Evolutionary conservation across 192 early-diverging fungal species (phyloP), one percentile per base, ranked within the genome.

Genomic region (Chytriomyces confervae): DNA sequence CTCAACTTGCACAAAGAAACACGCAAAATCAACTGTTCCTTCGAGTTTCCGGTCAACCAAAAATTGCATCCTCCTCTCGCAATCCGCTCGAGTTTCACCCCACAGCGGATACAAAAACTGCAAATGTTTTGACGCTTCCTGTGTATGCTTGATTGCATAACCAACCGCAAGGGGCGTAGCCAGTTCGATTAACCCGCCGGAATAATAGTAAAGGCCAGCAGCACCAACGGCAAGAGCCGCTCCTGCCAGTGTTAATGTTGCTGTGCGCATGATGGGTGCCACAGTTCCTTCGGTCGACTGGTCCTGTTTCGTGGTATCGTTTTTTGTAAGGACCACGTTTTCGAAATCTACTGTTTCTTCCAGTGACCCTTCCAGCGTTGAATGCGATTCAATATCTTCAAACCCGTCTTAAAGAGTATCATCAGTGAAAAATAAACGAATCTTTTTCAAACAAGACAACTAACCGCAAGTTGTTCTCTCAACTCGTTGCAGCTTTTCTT

Each of bases 101-200:
- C 87, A 88, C 5, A 88, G 61, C 57, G 84, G 84, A 69, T 83
- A 84, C 75, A 88, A 66, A 73, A 88, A 88, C 72, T 85, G 82
- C 73, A 88, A 57, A 77, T 88, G 78, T 64, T 86, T 76, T 8
- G 73, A 63, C 3, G 76, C 87, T 46, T 84, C 83, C 27, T 82
- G 67, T 18, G 75, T 83, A 50, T 88, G 84, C 23, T 61, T 66
- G 53, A 83, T 61, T 43, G 81, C 84, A 57, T 70, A 88, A 27
- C 83, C 80, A 9, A 84, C 75, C 11, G 84, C 87, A 13, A 82
- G 72, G 16, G 87, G 83, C 8, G 62, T 72, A 2, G 84, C 80
- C 43, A 86, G 50, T 7, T 50, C 24, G 13, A 79, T 60, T 18
- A 82, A 77, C 48, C 83, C 82, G 49, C 77, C 73, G 61, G 85